Evolutionary conservation across 2,329 filamentous ascomycete genomes (phyloP).

Genomic region (Exophiala sp.): DNA sequence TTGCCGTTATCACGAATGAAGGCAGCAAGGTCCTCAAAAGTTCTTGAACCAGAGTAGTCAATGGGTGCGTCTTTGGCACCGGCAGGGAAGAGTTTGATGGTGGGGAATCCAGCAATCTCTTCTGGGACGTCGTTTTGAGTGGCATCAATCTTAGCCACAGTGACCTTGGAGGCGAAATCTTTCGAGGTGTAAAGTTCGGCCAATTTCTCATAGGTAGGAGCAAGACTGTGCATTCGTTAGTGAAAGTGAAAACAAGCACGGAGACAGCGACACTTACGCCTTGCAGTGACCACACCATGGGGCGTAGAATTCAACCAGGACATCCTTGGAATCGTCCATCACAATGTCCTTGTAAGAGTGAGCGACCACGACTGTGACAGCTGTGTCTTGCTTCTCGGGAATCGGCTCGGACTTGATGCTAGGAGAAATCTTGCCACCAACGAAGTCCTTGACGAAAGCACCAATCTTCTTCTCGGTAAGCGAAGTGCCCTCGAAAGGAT

Average conservation of each 20-base stretch:
- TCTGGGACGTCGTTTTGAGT: slow-evolving; percentile 95
- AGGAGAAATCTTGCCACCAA: slow-evolving; percentile 82
- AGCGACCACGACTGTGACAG: slow-evolving; percentile 84
- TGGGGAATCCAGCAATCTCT: slow-evolving; percentile 96
- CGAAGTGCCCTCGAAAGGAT: slow-evolving; percentile 80
- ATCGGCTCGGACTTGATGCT: slow-evolving; percentile 98
- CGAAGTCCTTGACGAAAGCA: slow-evolving; percentile 81
- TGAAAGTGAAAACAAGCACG: slow-evolving; percentile 6
- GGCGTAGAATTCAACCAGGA: slow-evolving; percentile 96
- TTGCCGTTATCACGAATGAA: slow-evolving; percentile 97
- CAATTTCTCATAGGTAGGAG: slow-evolving; percentile 66
- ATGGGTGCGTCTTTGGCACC: slow-evolving; percentile 80
- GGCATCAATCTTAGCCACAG: slow-evolving; percentile 87
- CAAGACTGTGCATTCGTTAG: slow-evolving; percentile 43
- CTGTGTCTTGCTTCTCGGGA: slow-evolving; percentile 86
- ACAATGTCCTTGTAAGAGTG: slow-evolving; percentile 91
- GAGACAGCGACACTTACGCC: slow-evolving; percentile 42
- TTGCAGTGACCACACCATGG: slow-evolving; percentile 75
- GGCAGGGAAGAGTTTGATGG: slow-evolving; percentile 96
- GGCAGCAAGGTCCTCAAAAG: slow-evolving; percentile 82
- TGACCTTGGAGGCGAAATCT: slow-evolving; percentile 57
- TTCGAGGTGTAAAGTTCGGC: slow-evolving; percentile 53
- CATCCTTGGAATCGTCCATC: slow-evolving; percentile 91
- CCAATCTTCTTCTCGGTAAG: slow-evolving; percentile 70
- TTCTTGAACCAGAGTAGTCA: slow-evolving; percentile 83